These are phyloP conservation scores for Trichoderma reesei DNA, from an alignment of 495 filamentous ascomycete species.

Conservation along the genomic window DNA sequence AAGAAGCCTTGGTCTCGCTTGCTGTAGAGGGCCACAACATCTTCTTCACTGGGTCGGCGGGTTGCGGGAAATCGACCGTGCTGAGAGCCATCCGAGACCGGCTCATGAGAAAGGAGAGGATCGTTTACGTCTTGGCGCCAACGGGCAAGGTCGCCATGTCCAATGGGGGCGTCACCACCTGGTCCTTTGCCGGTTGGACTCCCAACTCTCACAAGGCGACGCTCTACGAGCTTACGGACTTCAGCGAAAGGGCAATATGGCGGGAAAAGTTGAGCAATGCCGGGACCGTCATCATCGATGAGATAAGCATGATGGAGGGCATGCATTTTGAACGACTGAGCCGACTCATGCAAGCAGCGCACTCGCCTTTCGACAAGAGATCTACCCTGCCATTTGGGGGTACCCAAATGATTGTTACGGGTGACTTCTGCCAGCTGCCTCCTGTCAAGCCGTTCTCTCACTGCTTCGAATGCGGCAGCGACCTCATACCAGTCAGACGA, in stretches of 20 bases:
- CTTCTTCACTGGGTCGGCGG: slow-evolving; percentile 54
- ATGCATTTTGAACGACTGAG: slow-evolving; percentile 45
- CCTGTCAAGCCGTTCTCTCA: slow-evolving; percentile 77
- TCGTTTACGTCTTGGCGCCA: slow-evolving; percentile 44
- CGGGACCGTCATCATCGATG: slow-evolving; percentile 35
- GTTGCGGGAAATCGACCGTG: slow-evolving; percentile 50
- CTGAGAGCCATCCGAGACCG: slow-evolving; percentile 36
- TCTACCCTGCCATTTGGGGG: slow-evolving; percentile 65
- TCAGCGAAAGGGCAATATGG: not conserved
- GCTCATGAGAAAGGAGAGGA: slow-evolving; percentile 23
- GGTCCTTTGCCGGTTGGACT: slow-evolving; percentile 42
- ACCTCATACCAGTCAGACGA: slow-evolving; percentile 48
- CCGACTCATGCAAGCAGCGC: slow-evolving; percentile 34
- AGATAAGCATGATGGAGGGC: slow-evolving; percentile 46
- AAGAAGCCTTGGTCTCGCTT: slow-evolving; percentile 36
- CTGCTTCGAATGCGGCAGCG: slow-evolving; percentile 62
- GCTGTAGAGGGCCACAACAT: slow-evolving; percentile 43
- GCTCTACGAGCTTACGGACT: not conserved
- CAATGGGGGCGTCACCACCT: slow-evolving; percentile 44
- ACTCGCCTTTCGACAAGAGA: slow-evolving; percentile 3
- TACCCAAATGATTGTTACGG: slow-evolving; percentile 85
- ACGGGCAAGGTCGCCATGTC: slow-evolving; percentile 47
- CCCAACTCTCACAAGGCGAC: not conserved
- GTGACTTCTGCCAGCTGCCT: slow-evolving; percentile 92
- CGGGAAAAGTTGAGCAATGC: slow-evolving; percentile 27